Base-by-base conservation (phyloP, 2,329 filamentous ascomycete species). In the Coniochaeta prunicola region DNA sequence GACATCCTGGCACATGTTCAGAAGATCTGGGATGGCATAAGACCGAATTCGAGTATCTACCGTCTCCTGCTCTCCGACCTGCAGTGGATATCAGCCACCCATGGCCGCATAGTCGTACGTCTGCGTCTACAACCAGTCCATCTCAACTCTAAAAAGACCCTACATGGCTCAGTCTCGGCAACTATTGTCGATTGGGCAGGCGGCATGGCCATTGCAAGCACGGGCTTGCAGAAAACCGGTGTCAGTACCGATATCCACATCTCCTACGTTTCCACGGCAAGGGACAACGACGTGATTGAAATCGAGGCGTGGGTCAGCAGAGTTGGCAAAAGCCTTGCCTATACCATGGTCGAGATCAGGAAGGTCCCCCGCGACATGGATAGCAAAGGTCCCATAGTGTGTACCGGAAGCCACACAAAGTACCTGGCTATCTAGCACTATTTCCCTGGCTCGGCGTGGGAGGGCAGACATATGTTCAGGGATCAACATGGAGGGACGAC, bases 161-260 rank as follows among this genome's bases (percentile, higher is more conserved):
- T 92, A 9, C 89, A 92, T 72, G 89, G 89, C 63, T 85, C 86
- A 55, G 88, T 89, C 3, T 86, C 84, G 30, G 88, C 87, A 0
- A 83, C 88, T 0, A 78, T 92, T 21, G 80, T 90, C 53, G 89
- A 92, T 74, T 90, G 87, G 81, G 81, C 83, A 6, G 89, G 88
- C 42, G 88, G 88, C 33, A 78, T 91, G 72, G 87, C 87, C 24
- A 87, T 92, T 65, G 84, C 86, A 4, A 81, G 83, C 74, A 87
- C 89, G 63, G 71, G 86, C 59, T 73, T 78, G 28, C 77, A 80
- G 31, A 81, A 79, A 66, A 88, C 86, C 3, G 88, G 89, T 53
- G 88, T 89, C 34, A 88, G 85, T 63, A 80, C 87, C 36, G 89
- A 92, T 70, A 91, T 92, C 69, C 88, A 91, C 72, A 80, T 90